These are phyloP conservation scores for Orbilia javanica DNA, from an alignment of 2,329 filamentous ascomycete genomes.

Conservation along the genomic window DNA sequence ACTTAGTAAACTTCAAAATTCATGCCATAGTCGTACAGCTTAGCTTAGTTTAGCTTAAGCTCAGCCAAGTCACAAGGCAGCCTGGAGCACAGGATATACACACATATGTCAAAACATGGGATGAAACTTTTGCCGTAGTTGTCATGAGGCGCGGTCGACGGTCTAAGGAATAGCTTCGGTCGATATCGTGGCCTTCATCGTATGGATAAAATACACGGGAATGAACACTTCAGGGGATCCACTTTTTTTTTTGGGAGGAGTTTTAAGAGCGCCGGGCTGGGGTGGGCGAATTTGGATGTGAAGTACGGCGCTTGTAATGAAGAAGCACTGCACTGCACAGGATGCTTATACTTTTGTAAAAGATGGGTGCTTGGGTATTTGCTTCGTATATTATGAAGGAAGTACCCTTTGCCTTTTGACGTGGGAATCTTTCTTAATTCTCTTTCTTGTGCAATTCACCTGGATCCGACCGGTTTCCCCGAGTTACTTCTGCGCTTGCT, in stretches of 20 bases:
- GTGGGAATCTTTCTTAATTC: not conserved
- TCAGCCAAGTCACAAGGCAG: no score
- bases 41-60: no score
- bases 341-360: no score
- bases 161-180: no score
- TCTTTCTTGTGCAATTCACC: not conserved
- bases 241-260: not conserved
- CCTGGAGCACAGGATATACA: not conserved
- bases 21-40: no score
- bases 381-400: not conserved
- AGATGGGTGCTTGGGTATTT: no score
- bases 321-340: no score
- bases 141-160: no score
- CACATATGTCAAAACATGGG: not conserved
- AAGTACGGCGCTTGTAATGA: constrained; percentile 1
- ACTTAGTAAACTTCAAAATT: no score
- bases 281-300: not conserved
- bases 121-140: not conserved
- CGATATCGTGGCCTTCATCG: not conserved
- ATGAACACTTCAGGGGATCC: not conserved
- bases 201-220: not conserved
- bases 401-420: not conserved
- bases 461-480: no score
- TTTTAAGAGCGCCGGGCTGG: not conserved
- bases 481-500: not conserved